A percentile compares a stretch with the other conserved stretches of the same genome.
Conservation (phyloP, 768 basidiomycete genomes). For the Tricholoma hemisulphureum region DNA sequence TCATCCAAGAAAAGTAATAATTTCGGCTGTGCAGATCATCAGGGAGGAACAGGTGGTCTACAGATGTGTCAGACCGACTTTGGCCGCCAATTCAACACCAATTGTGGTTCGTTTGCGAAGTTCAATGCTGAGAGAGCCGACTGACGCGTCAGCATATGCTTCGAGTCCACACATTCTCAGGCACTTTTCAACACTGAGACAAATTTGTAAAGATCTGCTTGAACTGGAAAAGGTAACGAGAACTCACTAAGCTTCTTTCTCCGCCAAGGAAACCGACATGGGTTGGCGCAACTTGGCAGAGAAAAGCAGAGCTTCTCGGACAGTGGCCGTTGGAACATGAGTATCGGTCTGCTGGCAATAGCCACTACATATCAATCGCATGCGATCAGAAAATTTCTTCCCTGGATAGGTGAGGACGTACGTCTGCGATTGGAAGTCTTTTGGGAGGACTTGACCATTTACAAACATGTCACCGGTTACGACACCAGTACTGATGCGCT, state of each 20-base stretch:
- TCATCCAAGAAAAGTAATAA: constrained; percentile 85
- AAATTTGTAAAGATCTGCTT: neutral
- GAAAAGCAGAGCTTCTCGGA: constrained; percentile 77
- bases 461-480: constrained; percentile 53
- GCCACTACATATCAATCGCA: constrained; percentile 46
- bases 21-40: constrained; percentile 52
- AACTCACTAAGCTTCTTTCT: constrained; percentile 79
- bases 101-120: constrained; percentile 58
- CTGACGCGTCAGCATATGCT: constrained; percentile 58
- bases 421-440: constrained; percentile 65
- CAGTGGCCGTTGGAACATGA: constrained; percentile 74
- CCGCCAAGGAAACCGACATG: constrained; percentile 52
- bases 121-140: constrained; percentile 53
- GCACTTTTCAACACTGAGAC: constrained; percentile 40
- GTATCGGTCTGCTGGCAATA: constrained; percentile 88
- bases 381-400: neutral
- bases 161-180: constrained; percentile 67
- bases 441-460: constrained; percentile 51
- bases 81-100: constrained; percentile 57
- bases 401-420: constrained; percentile 11
- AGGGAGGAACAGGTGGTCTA: neutral
- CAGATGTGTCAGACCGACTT: neutral
- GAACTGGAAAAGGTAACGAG: neutral
- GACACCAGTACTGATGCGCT: constrained; percentile 46
- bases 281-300: constrained; percentile 83